Evolutionary conservation across 2,329 filamentous ascomycete genomes (phyloP).

Genomic region (Ceratocystis alfenasii): DNA sequence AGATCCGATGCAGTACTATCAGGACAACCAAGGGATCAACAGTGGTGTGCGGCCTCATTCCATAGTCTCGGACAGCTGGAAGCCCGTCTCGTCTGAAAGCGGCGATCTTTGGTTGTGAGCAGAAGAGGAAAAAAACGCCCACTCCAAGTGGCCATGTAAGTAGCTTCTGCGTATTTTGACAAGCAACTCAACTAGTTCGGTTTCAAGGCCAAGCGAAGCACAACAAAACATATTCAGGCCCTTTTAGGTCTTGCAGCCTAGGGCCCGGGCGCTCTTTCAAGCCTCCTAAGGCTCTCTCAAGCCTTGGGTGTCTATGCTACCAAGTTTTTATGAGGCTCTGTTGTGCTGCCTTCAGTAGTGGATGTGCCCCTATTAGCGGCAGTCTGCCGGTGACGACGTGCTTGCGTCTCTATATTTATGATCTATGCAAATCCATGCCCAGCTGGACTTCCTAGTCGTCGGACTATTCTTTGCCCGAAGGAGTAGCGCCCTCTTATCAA

Average conservation of each 20-base stretch:
- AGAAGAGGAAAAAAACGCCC: background rate
- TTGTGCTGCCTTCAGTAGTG: too few species aligned
- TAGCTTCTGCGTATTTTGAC: too few species aligned
- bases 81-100: background rate
- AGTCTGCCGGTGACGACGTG: background rate
- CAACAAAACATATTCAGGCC: too few species aligned
- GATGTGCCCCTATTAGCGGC: background rate
- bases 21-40: background rate
- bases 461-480: background rate
- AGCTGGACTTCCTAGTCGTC: background rate
- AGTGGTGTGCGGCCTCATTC: slow-evolving; percentile 8
- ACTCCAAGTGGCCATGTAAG: too few species aligned
- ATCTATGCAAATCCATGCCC: background rate
- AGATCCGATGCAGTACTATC: too few species aligned
- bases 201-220: too few species aligned
- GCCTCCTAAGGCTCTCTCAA: background rate
- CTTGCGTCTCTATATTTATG: background rate
- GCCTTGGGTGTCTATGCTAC: background rate
- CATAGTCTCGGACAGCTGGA: slow-evolving; percentile 9
- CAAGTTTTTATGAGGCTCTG: background rate
- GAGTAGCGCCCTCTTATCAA: background rate
- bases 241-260: too few species aligned
- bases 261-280: too few species aligned
- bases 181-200: too few species aligned
- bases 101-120: background rate